Conservation (phyloP, 306 rosid genomes). For the Vigna nakashimae region DNA sequence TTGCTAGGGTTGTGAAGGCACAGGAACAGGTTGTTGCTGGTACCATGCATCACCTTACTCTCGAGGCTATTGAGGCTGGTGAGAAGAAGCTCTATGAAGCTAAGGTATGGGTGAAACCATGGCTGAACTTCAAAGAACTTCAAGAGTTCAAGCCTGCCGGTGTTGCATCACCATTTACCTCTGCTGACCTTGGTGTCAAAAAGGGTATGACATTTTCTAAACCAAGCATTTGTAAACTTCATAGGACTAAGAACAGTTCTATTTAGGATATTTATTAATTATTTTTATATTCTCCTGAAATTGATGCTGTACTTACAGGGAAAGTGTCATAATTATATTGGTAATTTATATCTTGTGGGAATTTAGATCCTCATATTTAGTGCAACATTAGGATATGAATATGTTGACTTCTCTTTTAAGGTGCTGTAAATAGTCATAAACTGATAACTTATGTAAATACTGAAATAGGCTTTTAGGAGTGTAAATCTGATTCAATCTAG, state of each 20-base stretch:
- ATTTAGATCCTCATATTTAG: background rate
- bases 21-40: constrained; percentile 86
- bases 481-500: background rate
- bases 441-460: too few relatives aligned
- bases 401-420: background rate
- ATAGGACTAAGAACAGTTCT: background rate
- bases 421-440: background rate
- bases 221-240: background rate
- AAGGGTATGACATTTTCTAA: constrained; percentile 53
- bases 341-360: background rate
- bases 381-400: background rate
- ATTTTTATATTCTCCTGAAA: background rate
- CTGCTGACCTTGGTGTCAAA: constrained; percentile 77
- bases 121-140: constrained; percentile 84
- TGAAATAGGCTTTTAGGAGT: constrained; percentile 24
- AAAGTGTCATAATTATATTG: constrained; percentile 1
- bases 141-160: constrained; percentile 75
- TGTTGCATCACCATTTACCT: constrained; percentile 56
- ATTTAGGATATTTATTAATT: background rate
- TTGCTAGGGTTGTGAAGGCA: constrained; percentile 73
- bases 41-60: constrained; percentile 68
- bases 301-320: background rate
- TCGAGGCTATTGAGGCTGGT: constrained; percentile 80
- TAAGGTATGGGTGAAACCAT: constrained; percentile 91
- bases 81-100: constrained; percentile 82